These are phyloP conservation scores for Tulasnella sp. DNA, from an alignment of 768 basidiomycete genomes.

Conservation along the genomic window DNA sequence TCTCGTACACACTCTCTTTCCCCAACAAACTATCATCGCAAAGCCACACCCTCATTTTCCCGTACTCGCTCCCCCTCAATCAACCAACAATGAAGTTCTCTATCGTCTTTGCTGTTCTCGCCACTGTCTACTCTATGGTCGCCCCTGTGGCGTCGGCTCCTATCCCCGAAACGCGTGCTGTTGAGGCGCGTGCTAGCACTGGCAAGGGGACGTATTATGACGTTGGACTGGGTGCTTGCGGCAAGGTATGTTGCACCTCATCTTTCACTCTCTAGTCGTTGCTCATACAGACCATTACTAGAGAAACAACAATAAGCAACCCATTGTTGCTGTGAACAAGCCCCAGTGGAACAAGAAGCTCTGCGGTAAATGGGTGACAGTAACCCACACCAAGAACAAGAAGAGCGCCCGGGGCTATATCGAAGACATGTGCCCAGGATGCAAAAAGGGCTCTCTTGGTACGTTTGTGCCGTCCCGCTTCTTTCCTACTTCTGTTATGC, in stretches of 20 bases:
- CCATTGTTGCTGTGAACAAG: slow-evolving; percentile 14
- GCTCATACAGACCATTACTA: background rate
- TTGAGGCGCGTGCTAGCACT: background rate
- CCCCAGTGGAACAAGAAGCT: slow-evolving; percentile 1
- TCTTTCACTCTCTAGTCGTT: background rate
- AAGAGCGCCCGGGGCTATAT: slow-evolving; percentile 26
- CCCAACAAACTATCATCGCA: no score
- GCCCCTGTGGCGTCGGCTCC: slow-evolving; percentile 1
- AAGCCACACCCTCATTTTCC: background rate
- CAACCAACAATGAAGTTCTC: slow-evolving; percentile 2
- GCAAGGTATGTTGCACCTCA: background rate
- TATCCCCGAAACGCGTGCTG: background rate
- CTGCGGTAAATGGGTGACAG: slow-evolving; percentile 27
- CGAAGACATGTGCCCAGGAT: slow-evolving; percentile 30
- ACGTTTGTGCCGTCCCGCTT: background rate
- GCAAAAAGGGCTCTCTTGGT: slow-evolving; percentile 19
- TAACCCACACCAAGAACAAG: slow-evolving; percentile 29
- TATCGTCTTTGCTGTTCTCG: background rate
- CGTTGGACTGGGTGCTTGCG: slow-evolving; percentile 18
- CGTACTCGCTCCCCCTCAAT: background rate
- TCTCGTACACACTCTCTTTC: background rate
- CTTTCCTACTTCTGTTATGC: no score
- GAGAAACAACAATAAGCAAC: slow-evolving; percentile 9
- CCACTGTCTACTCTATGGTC: background rate
- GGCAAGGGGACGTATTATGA: slow-evolving; percentile 14